Evolutionary conservation across 2,329 filamentous ascomycete genomes (phyloP).

Genomic region (Botrytis aclada): DNA sequence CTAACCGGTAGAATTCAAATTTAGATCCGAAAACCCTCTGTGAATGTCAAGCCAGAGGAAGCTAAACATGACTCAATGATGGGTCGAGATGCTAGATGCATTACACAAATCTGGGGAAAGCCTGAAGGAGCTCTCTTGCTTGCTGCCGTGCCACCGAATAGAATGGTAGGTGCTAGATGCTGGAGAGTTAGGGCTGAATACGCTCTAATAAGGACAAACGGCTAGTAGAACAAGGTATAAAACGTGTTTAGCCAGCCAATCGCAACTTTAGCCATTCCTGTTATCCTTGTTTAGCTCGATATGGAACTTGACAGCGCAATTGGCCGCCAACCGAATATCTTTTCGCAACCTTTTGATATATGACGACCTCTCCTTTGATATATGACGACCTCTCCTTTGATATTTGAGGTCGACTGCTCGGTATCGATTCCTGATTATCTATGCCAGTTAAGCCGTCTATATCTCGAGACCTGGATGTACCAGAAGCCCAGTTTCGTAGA

Average conservation of each 20-base stretch:
- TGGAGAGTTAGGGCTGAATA: not conserved
- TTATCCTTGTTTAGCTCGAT: not conserved
- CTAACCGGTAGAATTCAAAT: not conserved
- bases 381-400: not conserved
- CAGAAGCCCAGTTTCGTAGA: not conserved
- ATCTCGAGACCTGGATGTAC: not conserved
- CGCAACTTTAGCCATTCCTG: not conserved
- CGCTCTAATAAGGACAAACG: not conserved
- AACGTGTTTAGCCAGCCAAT: constrained; percentile 8
- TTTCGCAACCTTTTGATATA: not conserved
- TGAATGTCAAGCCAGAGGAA: not conserved
- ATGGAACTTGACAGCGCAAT: too few relatives aligned
- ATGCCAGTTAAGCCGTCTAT: not conserved
- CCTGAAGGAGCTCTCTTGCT: not conserved
- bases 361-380: not conserved
- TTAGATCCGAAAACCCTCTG: not conserved
- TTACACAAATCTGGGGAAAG: not conserved
- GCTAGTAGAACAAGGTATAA: not conserved
- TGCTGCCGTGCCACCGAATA: not conserved
- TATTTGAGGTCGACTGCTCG: not conserved
- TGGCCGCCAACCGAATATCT: not conserved
- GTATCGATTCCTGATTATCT: not conserved
- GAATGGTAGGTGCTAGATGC: not conserved
- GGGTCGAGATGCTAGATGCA: not conserved
- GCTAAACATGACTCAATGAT: too few relatives aligned